phyloP scores from a whole-genome alignment of 768 basidiomycete genomes.

The Collybiopsis confluens region DNA sequence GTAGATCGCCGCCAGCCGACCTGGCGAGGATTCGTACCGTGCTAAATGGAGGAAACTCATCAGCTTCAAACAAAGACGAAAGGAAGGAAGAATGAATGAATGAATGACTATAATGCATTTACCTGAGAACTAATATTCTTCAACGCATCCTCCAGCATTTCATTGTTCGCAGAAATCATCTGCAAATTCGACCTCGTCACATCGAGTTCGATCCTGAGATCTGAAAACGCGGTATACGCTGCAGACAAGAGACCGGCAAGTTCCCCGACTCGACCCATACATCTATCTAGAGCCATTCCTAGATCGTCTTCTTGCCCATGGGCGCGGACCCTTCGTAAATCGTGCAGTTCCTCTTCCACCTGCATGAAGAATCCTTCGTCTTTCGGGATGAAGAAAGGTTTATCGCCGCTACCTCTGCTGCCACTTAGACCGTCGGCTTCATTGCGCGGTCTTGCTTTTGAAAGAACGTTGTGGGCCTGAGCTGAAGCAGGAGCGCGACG shows the following conservation, averaged over 20 bases:
- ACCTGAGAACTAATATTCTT: conserved; percentile 17
- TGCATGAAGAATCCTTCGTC: conserved; percentile 33
- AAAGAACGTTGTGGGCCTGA: too few relatives aligned
- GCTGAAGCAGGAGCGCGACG: too few relatives aligned
- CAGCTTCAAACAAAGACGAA: too few relatives aligned
- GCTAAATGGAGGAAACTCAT: conserved; percentile 7
- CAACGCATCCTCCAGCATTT: conserved; percentile 93
- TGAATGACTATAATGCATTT: background rate
- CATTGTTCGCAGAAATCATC: conserved; percentile 86
- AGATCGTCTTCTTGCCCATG: conserved; percentile 82
- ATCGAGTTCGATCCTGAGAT: conserved; percentile 81
- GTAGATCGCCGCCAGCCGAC: conserved; percentile 73
- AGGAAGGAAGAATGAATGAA: too few relatives aligned
- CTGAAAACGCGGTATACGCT: conserved; percentile 67
- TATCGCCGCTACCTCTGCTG: too few relatives aligned
- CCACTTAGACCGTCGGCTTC: too few relatives aligned
- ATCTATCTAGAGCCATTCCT: conserved; percentile 60
- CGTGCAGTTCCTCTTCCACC: conserved; percentile 71
- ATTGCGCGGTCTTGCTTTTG: too few relatives aligned
- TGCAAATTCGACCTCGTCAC: conserved; percentile 87
- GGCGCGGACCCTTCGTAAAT: conserved; percentile 59
- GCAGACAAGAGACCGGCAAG: conserved; percentile 66
- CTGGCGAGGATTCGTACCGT: conserved; percentile 27
- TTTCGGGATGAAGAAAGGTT: background rate
- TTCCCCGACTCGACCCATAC: conserved; percentile 63